Evolutionary conservation across 306 rosid genomes (phyloP), one percentile per base, ranked within the genome.

Genomic region (Dicorynia guianensis): DNA sequence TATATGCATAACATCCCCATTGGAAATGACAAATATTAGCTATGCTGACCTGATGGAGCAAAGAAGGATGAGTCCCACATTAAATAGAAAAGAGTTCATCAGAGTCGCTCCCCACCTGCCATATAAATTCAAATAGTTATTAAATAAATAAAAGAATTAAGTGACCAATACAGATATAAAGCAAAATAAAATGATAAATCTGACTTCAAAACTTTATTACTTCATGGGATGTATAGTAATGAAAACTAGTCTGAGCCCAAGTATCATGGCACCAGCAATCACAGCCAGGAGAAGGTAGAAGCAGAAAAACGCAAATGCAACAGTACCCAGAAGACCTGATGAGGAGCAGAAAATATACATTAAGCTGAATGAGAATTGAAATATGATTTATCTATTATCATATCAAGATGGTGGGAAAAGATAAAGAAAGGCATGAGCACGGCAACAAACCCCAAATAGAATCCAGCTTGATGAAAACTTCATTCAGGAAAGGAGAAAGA

Each of bases 171-270:
- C 42, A 39, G 18, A 15, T 53, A 30, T 49, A 63, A 33, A 54
- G 69, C 11, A 57, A 75, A 38, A 11, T 54, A 15, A 61, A 60
- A 74, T 10, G 73, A 66, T 78, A 60, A 35, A 42, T 54, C 17
- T 11, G 74, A 60, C 39, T 39, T 39, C 25, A 77, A 50, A 80
- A 30, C 56, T 56, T 71, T 55, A 81, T 83, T 91, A 95, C 97
- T 95, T 95, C 99, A 92, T 95, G 64, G 99, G 99, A 82, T 95
- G 99, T 74, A 95, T 95, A 4, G 99, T 89, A 67, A 95, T 79
- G 83, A 95, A 95, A 81, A 92, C 93, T 73, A 92, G 78, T 90
- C 96, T 92, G 79, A 95, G 80, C 75, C 99, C 99, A 74, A 95
- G 96, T 97, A 95, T 90, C 87, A 84, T 95, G 54, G 99, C 96